Conservation (phyloP, 2,329 filamentous ascomycete genomes). For the Thermoascus crustaceus region DNA sequence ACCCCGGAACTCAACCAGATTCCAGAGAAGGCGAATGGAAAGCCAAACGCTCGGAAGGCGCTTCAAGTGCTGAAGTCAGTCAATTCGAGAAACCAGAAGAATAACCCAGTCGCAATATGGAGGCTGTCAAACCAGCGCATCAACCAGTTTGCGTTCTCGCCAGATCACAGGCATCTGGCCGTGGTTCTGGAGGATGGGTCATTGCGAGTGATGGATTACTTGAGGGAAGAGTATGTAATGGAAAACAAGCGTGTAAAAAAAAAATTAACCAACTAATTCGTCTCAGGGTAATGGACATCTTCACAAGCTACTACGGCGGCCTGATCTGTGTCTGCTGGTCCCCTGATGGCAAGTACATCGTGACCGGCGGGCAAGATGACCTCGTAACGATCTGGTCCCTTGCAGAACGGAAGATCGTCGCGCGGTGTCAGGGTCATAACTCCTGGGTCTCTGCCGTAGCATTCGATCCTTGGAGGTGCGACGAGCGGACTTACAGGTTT, state of each 20-base stretch:
- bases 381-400: constrained; percentile 93
- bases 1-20: constrained; percentile 51
- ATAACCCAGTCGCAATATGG: constrained; percentile 87
- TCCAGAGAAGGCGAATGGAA: constrained; percentile 20
- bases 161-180: constrained; percentile 77
- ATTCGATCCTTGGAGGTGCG: constrained; percentile 95
- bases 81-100: constrained; percentile 85
- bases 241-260: no score
- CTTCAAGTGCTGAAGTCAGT: constrained; percentile 83
- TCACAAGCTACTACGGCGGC: constrained; percentile 86
- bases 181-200: constrained; percentile 88
- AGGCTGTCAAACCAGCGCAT: constrained; percentile 85
- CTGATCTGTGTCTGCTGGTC: constrained; percentile 95
- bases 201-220: constrained; percentile 81
- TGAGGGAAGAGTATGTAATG: constrained; percentile 68
- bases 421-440: constrained; percentile 87
- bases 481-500: constrained; percentile 90
- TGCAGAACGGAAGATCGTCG: constrained; percentile 73
- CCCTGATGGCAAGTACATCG: constrained; percentile 88
- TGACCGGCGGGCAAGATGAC: constrained; percentile 94
- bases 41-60: constrained; percentile 20
- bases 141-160: constrained; percentile 86
- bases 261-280: no score
- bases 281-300: constrained; percentile 70
- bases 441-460: constrained; percentile 91